A percentile compares a stretch with the other conserved stretches of the same genome.
Conservation (phyloP, 371 early-diverging fungal species). For the Mucor racemosus region DNA sequence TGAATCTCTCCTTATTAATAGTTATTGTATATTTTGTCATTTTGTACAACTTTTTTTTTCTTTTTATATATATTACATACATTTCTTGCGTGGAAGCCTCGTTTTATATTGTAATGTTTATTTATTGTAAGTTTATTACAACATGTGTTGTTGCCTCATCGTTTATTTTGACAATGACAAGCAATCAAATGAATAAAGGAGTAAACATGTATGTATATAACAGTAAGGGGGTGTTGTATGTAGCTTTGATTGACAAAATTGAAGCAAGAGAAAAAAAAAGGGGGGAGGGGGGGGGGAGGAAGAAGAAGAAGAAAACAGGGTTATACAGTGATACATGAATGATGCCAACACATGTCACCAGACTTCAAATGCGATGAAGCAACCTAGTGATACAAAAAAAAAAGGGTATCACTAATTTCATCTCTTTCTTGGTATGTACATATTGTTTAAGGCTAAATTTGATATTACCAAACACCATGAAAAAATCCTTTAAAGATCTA, state of each 20-base stretch:
- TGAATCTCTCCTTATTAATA: not conserved
- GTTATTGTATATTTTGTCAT: conserved; percentile 2
- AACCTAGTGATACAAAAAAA: conserved; percentile 2
- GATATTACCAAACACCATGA: not conserved
- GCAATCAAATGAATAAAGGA: not conserved
- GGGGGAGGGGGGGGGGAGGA: not conserved
- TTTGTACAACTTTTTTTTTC: not conserved
- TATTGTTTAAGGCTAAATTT: not conserved
- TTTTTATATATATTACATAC: not conserved
- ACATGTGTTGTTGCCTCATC: too few relatives aligned
- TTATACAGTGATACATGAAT: conserved; percentile 9
- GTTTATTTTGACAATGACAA: not conserved
- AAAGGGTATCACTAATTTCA: conserved; percentile 4
- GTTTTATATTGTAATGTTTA: not conserved
- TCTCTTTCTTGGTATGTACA: not conserved
- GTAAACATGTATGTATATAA: not conserved
- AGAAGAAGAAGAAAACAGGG: not conserved
- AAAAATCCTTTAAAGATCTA: not conserved
- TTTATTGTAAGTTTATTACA: too few relatives aligned
- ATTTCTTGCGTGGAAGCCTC: conserved; percentile 1
- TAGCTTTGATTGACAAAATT: not conserved
- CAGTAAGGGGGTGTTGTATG: not conserved
- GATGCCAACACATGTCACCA: conserved; percentile 11
- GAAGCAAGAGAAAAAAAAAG: not conserved
- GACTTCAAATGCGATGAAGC: conserved; percentile 9